Evolutionary conservation across 177 flowering plant genomes (phyloP).

Genomic region (Tripterygium wilfordii): DNA sequence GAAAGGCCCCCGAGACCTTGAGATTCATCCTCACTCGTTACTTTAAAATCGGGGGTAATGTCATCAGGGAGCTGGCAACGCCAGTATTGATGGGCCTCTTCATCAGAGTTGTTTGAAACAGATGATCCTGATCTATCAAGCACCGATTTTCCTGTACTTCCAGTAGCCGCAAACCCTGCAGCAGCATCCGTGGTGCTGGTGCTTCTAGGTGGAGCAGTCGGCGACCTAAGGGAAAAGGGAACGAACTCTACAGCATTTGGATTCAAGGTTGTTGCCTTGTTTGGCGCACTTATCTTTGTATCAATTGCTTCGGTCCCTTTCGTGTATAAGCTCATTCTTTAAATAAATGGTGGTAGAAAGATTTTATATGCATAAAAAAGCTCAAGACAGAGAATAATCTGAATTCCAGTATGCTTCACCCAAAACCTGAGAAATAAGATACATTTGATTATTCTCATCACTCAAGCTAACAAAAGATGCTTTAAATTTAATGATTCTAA

Average conservation of each 20-base stretch:
- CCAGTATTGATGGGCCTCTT: conserved; percentile 91
- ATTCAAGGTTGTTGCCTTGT: conserved; percentile 57
- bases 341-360: conserved; percentile 3
- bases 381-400: background rate
- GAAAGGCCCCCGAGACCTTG: conserved; percentile 51
- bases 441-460: no score
- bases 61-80: conserved; percentile 92
- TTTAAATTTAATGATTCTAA: background rate
- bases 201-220: conserved; percentile 33
- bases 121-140: conserved; percentile 75
- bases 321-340: conserved; percentile 73
- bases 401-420: conserved; percentile 21
- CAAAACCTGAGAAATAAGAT: conserved; percentile 55
- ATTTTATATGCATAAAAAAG: conserved; percentile 10
- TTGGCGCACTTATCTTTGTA: conserved; percentile 28
- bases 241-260: conserved; percentile 97
- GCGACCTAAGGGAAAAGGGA: conserved; percentile 64
- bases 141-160: conserved; percentile 62
- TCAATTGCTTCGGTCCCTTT: conserved; percentile 39
- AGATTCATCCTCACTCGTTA: conserved; percentile 61
- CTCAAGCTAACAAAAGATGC: no score
- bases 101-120: conserved; percentile 77
- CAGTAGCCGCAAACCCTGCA: conserved; percentile 31
- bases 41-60: conserved; percentile 92
- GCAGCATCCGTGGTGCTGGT: conserved; percentile 29